These are phyloP conservation scores for Magnusiomyces suaveolens DNA, from an alignment of 1,139 yeast genomes.

Conservation along the genomic window DNA sequence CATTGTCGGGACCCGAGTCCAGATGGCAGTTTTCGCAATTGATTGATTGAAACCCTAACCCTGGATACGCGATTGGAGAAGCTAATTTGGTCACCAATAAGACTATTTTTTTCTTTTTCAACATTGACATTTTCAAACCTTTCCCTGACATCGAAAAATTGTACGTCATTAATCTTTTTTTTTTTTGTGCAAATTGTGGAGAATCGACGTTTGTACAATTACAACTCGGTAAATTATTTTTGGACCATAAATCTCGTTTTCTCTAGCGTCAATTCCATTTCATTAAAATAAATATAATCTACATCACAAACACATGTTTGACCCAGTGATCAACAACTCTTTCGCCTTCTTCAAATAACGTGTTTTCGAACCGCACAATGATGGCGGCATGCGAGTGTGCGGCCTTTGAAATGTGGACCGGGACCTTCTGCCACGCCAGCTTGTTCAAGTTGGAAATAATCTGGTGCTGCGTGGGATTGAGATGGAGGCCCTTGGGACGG, in stretches of 20 bases:
- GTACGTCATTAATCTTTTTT: no score
- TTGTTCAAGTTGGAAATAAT: conserved; percentile 51
- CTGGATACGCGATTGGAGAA: no score
- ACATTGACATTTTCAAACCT: no score
- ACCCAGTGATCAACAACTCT: conserved; percentile 58
- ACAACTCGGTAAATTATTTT: not conserved
- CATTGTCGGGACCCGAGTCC: no score
- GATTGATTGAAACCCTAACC: no score
- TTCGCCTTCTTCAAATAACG: conserved; percentile 56
- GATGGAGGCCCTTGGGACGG: not conserved
- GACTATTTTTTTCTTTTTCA: no score
- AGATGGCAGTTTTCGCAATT: no score
- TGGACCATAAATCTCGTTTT: not conserved
- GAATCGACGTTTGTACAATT: no score
- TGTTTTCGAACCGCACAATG: conserved; percentile 49
- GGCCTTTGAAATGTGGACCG: conserved; percentile 57
- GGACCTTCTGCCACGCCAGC: conserved; percentile 59
- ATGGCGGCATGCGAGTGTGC: conserved; percentile 73
- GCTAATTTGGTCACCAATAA: no score
- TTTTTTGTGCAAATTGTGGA: no score
- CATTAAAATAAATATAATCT: not conserved
- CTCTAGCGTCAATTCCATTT: no score
- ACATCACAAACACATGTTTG: conserved; percentile 23
- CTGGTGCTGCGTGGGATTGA: conserved; percentile 35
- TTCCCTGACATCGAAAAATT: no score